Evolutionary conservation across 108 stramenopile genomes (phyloP).

Genomic region (Seminavis robusta): DNA sequence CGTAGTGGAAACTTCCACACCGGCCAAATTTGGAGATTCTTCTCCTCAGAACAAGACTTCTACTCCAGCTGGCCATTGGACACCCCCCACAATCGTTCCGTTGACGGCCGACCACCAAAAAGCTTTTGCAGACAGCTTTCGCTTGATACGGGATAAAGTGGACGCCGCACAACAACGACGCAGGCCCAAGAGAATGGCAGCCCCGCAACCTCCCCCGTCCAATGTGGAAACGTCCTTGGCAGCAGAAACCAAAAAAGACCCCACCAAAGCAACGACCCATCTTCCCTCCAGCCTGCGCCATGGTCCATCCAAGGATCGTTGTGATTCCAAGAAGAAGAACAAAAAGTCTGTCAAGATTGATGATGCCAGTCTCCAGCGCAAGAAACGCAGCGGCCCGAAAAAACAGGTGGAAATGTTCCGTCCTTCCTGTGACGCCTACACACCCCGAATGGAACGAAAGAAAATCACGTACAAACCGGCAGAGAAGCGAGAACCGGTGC

Average conservation of each 20-base stretch:
- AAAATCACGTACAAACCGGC: slow-evolving; percentile 70
- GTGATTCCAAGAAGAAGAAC: not conserved
- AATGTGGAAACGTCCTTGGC: not conserved
- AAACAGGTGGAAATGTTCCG: slow-evolving; percentile 67
- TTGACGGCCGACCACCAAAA: slow-evolving; percentile 11
- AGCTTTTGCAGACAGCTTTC: slow-evolving; percentile 8
- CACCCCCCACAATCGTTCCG: no score
- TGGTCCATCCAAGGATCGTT: slow-evolving; percentile 5
- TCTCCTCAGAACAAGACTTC: no score
- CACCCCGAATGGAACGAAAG: slow-evolving; percentile 75
- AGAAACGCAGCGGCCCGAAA: not conserved
- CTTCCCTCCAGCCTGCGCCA: slow-evolving; percentile 2
- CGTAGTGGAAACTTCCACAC: no score
- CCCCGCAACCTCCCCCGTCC: not conserved
- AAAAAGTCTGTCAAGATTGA: slow-evolving; percentile 1
- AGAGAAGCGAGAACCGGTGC: slow-evolving; percentile 54
- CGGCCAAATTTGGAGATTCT: no score
- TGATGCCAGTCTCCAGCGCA: not conserved
- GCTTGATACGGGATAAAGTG: not conserved
- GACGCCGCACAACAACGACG: not conserved
- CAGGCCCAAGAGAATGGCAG: not conserved
- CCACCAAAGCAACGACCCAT: not conserved
- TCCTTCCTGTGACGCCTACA: slow-evolving; percentile 84
- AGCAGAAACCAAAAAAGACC: not conserved
- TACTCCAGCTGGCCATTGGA: slow-evolving; percentile 8